Base-by-base conservation (phyloP, 352 stramenopile species). In the Pythium pyrilobum region DNA sequence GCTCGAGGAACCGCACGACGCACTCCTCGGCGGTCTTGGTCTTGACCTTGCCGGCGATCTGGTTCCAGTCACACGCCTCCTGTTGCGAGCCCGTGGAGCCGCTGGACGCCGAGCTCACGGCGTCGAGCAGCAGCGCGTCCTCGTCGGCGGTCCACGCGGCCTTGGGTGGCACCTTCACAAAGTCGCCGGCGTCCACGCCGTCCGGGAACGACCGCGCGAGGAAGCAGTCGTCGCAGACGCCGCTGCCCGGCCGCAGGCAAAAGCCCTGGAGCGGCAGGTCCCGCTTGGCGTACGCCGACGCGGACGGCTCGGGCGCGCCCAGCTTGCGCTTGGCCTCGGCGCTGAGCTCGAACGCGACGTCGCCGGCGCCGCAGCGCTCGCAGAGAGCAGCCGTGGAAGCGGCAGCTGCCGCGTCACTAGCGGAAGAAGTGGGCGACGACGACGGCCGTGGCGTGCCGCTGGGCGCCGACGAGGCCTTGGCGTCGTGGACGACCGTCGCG, bases 21-120 rank as follows among this genome's bases (percentile, higher is more conserved):
- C 80, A 93, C 42, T 89, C 76, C n/a, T 89, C 71, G 4, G 80
- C 72, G 15, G 72, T 81, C 62, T 89, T 91, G 29, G 65, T 76
- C 36, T 68, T 65, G 8, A 93, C 71, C 37, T 81, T 83, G n/a
- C 63, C 67, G 2, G 79, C 78, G 27, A 93, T 73, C 36, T 74
- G 68, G 50, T 89, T 89, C 82, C 82, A 93, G 58, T 93, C 80
- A 50, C 77, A 85, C 32, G 56, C 73, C 6, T 78, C 63, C 16
- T 72, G 55, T 18, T 65, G 51, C 25, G 72, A 21, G 10, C 45
- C 31, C n/a, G 64, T 64, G 4, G 58, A 32, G 23, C 41, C 45
- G 43, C 41, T 52, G 52, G 31, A 59, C 12, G 64, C 67, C 18
- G 58, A 58, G 44, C 72, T 77, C 25, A 93, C 69, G 0, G 74